A percentile compares a stretch with the other conserved stretches of the same genome.
Evolutionary conservation across 2,329 filamentous ascomycete species (phyloP).

Genomic region (Cladosporium sp.): DNA sequence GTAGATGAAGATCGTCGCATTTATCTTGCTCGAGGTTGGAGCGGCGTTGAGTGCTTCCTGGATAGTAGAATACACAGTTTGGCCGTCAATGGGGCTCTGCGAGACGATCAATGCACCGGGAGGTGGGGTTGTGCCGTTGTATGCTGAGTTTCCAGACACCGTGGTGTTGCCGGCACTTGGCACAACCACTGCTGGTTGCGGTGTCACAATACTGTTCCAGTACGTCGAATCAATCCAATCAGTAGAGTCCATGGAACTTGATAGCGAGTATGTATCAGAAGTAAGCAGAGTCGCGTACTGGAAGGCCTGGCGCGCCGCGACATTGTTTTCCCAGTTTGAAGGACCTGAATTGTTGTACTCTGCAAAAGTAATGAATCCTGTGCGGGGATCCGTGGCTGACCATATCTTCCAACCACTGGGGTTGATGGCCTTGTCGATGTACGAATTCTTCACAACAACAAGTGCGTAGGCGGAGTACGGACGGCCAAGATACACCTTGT

Average conservation of each 20-base stretch:
- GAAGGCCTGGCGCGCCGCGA: slow-evolving; percentile 38
- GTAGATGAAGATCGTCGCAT: slow-evolving; percentile 44
- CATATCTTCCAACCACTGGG: slow-evolving; percentile 35
- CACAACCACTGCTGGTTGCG: slow-evolving; percentile 28
- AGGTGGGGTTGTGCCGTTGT: slow-evolving; percentile 38
- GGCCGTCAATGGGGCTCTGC: slow-evolving; percentile 38
- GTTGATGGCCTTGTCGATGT: slow-evolving; percentile 25
- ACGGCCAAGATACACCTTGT: slow-evolving; percentile 30
- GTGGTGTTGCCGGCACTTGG: slow-evolving; percentile 31
- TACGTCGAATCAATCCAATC: slow-evolving; percentile 44
- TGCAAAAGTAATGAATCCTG: slow-evolving; percentile 27
- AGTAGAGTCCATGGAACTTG: slow-evolving; percentile 39
- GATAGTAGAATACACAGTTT: slow-evolving; percentile 40
- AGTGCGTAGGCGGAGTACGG: slow-evolving; percentile 28
- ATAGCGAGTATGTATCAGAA: slow-evolving; percentile 38
- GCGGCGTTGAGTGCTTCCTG: slow-evolving; percentile 40
- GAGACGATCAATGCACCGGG: slow-evolving; percentile 42
- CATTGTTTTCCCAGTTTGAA: slow-evolving; percentile 39
- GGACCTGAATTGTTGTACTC: slow-evolving; percentile 31
- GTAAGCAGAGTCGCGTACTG: slow-evolving; percentile 40
- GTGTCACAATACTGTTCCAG: slow-evolving; percentile 40
- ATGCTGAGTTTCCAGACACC: slow-evolving; percentile 30
- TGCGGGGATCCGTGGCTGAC: slow-evolving; percentile 27
- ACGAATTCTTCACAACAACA: slow-evolving; percentile 29
- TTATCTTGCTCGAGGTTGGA: slow-evolving; percentile 39